Evolutionary conservation across 2,329 filamentous ascomycete species (phyloP).

Genomic region (Cladobotryum mycophilum): DNA sequence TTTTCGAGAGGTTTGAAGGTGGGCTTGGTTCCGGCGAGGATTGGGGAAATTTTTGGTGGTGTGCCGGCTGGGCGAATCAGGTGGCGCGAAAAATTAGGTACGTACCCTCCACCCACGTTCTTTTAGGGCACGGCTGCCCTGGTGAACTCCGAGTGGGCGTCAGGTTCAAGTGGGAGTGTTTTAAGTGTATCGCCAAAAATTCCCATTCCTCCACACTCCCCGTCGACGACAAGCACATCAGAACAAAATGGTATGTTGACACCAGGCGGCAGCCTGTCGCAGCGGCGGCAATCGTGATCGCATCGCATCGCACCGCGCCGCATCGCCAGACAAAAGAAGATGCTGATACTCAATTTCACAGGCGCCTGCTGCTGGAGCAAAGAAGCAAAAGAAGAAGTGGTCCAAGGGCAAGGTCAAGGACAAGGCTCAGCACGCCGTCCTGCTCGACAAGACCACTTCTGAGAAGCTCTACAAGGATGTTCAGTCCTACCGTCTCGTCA

Average conservation of each 20-base stretch:
- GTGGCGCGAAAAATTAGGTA: slow-evolving; percentile 18
- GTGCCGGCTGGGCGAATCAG: slow-evolving; percentile 32
- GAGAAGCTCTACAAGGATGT: slow-evolving; percentile 99
- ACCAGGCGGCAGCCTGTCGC: slow-evolving; percentile 5
- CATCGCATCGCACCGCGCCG: not conserved
- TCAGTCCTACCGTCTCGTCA: slow-evolving; percentile 99
- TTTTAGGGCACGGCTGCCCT: slow-evolving; percentile 40
- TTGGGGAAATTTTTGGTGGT: slow-evolving; percentile 34
- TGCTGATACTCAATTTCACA: slow-evolving; percentile 17
- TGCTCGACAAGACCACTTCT: slow-evolving; percentile 95
- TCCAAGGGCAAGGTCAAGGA: slow-evolving; percentile 82
- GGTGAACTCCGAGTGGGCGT: slow-evolving; percentile 23
- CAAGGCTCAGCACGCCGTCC: slow-evolving; percentile 99
- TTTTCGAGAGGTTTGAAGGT: slow-evolving; percentile 31
- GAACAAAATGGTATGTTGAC: slow-evolving; percentile 38
- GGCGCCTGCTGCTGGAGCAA: slow-evolving; percentile 42
- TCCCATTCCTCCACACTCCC: slow-evolving; percentile 29
- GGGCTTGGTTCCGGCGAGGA: slow-evolving; percentile 26
- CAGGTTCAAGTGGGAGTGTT: slow-evolving; percentile 25
- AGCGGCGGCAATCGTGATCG: not conserved
- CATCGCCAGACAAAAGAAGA: slow-evolving; percentile 12
- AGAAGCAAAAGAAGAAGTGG: slow-evolving; percentile 50
- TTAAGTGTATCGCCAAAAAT: slow-evolving; percentile 23
- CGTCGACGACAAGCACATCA: slow-evolving; percentile 35
- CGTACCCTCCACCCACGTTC: slow-evolving; percentile 23